Percentiles rank a stretch among this genome's conserved stretches.
Conservation (phyloP, 306 rosid species). For the Prinsepia uniflora region DNA sequence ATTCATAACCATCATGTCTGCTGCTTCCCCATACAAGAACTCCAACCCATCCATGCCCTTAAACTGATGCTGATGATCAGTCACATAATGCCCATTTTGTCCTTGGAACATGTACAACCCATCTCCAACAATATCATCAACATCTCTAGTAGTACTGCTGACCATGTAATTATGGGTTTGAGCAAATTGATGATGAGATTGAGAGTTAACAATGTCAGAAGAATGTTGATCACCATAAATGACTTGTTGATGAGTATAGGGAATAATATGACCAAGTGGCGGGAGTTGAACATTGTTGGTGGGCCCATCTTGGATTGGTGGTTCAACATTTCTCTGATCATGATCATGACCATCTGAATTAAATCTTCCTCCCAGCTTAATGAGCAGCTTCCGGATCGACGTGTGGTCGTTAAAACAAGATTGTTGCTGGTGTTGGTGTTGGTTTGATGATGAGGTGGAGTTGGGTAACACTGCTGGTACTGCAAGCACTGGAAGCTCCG, state of each 20-base stretch:
- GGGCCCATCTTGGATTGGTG: slow-evolving; percentile 27
- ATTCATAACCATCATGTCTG: slow-evolving; percentile 22
- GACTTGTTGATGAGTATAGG: not conserved
- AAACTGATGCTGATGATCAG: slow-evolving; percentile 7
- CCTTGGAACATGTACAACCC: slow-evolving; percentile 38
- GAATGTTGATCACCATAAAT: slow-evolving; percentile 10
- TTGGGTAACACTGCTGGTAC: not conserved
- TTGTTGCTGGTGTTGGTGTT: not conserved
- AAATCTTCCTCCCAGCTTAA: slow-evolving; percentile 69
- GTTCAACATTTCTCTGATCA: not conserved
- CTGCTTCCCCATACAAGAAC: slow-evolving; percentile 38
- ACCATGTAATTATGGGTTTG: slow-evolving; percentile 15
- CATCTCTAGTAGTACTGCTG: not conserved
- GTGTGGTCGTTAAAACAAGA: slow-evolving; percentile 49
- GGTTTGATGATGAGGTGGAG: slow-evolving; percentile 13
- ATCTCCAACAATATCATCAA: not conserved
- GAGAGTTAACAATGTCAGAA: not conserved
- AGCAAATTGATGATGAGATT: slow-evolving; percentile 23
- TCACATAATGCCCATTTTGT: slow-evolving; percentile 29
- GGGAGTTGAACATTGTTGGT: slow-evolving; percentile 28
- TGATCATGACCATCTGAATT: slow-evolving; percentile 21
- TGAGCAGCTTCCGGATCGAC: slow-evolving; percentile 47
- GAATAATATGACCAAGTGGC: not conserved
- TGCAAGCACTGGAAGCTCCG: slow-evolving; percentile 40
- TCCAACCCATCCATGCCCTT: slow-evolving; percentile 56